Conservation (phyloP, 139 green algal species). For the Zygnema cylindricum region DNA sequence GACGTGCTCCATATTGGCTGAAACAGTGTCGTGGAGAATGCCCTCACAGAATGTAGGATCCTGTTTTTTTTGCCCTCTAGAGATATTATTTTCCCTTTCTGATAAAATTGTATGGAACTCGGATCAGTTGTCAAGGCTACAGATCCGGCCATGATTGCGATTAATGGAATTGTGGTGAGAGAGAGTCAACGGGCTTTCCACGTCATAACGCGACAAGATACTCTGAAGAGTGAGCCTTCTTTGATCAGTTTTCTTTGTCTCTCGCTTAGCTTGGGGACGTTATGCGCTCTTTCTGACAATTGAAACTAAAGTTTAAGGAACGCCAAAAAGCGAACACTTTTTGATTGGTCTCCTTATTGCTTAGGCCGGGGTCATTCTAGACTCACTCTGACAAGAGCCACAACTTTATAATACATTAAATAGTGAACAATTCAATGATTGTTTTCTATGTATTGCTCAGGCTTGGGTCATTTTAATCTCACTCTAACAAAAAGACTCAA, state of each 20-base stretch:
- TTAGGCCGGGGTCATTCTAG: no score
- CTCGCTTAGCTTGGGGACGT: background rate
- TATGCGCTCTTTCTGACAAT: background rate
- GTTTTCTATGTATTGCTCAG: background rate
- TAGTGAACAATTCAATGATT: background rate
- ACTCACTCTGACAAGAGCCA: no score
- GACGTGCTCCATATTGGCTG: background rate
- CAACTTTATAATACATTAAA: no score
- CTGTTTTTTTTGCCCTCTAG: background rate
- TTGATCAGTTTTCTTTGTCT: background rate
- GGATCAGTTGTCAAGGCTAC: conserved; percentile 3
- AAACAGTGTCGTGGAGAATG: background rate
- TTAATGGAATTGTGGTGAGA: conserved; percentile 15
- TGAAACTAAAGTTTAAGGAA: no score
- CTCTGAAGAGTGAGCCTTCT: conserved; percentile 12
- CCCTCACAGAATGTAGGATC: background rate
- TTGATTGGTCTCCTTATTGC: background rate
- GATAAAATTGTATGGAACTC: background rate
- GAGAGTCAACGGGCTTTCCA: conserved; percentile 16
- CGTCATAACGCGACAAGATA: background rate
- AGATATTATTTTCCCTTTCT: background rate
- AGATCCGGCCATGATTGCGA: background rate
- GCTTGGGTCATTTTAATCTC: background rate
- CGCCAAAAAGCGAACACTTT: no score
- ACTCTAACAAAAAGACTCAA: no score